Percentiles rank a stretch among this genome's conserved stretches.
These are phyloP conservation scores for Pholiota microspora DNA, from an alignment of 768 basidiomycete genomes.

Conservation along the genomic window DNA sequence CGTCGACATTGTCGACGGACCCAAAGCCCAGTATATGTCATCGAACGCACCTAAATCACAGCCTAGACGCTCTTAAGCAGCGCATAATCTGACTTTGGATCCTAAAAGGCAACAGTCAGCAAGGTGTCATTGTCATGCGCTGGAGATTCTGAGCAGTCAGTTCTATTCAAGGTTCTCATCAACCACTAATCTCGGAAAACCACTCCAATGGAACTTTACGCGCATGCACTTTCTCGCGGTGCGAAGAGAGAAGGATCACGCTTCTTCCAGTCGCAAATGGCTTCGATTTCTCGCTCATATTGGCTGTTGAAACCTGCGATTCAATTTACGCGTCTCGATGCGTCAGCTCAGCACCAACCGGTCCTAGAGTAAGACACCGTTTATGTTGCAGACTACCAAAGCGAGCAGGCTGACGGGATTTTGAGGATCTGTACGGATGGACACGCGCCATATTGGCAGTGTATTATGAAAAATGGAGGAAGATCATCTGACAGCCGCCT, in stretches of 20 bases:
- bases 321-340: neutral
- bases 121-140: neutral
- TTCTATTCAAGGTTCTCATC: neutral
- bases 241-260: neutral
- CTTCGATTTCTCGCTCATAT: neutral
- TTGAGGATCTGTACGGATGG: neutral
- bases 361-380: neutral
- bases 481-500: slow-evolving; percentile 3
- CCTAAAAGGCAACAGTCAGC: neutral
- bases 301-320: neutral
- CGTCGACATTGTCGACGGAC: neutral
- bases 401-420: neutral
- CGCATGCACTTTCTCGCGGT: neutral
- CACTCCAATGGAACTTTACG: neutral
- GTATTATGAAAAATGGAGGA: slow-evolving; percentile 19
- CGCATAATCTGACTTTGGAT: neutral
- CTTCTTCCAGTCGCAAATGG: neutral
- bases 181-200: slow-evolving; percentile 1
- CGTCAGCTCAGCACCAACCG: neutral
- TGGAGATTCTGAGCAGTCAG: neutral
- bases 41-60: neutral
- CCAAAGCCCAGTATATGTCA: neutral
- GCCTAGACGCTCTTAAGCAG: neutral
- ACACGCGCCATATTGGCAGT: slow-evolving; percentile 23
- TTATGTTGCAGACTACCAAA: neutral